These are phyloP conservation scores for Lasiodiplodia sp. DNA, from an alignment of 2,329 filamentous ascomycete species.

Conservation along the genomic window DNA sequence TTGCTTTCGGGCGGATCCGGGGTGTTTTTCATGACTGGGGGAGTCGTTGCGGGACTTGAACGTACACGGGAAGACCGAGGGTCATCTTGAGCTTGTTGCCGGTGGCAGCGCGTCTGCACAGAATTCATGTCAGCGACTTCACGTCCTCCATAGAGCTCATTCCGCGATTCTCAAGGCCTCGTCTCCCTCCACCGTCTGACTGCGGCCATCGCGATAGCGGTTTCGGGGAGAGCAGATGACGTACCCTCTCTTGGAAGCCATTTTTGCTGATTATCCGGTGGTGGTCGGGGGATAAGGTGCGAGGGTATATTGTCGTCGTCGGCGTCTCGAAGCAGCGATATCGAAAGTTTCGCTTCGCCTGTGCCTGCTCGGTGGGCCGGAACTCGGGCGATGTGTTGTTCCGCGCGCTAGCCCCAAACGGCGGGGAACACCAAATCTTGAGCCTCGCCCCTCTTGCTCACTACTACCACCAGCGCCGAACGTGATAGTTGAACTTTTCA, in stretches of 20 bases:
- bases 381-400: conserved; percentile 5
- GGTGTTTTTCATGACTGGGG: neutral
- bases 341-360: conserved; percentile 28
- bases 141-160: conserved; percentile 14
- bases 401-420: conserved; percentile 11
- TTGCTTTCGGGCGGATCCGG: conserved; percentile 4
- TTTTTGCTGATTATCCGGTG: conserved; percentile 45
- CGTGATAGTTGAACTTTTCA: neutral
- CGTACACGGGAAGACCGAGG: conserved; percentile 99
- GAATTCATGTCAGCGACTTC: conserved; percentile 37
- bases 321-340: conserved; percentile 25
- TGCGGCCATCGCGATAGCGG: neutral
- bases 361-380: conserved; percentile 27
- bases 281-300: conserved; percentile 37
- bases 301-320: conserved; percentile 31
- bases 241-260: conserved; percentile 51
- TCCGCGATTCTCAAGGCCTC: conserved; percentile 5
- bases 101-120: conserved; percentile 75
- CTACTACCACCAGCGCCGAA: neutral
- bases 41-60: conserved; percentile 44
- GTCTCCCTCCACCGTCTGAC: neutral
- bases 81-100: conserved; percentile 99
- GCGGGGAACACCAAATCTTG: conserved; percentile 4
- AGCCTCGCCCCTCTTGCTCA: neutral
- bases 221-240: conserved; percentile 30